These are phyloP conservation scores for Isabelozyma pseudorhagii DNA, from an alignment of 805 yeast species.

Conservation along the genomic window DNA sequence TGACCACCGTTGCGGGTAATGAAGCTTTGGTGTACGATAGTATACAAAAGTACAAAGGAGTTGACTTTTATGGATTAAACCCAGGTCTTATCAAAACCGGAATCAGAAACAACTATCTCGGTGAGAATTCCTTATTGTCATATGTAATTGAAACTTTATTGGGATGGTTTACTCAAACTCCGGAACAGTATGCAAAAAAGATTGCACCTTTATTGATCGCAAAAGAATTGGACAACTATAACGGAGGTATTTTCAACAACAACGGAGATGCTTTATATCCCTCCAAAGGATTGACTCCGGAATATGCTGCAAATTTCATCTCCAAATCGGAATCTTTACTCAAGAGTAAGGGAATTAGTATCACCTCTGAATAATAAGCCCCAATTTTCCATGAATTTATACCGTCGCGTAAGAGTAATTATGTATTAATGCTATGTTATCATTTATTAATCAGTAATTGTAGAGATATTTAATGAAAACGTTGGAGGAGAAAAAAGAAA, in stretches of 20 bases:
- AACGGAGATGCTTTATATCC: slow-evolving; percentile 20
- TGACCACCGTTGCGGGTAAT: slow-evolving; percentile 43
- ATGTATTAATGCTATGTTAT: no score
- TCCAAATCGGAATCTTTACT: slow-evolving; percentile 18
- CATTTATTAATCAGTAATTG: no score
- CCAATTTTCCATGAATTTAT: no score
- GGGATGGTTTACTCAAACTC: slow-evolving; percentile 25
- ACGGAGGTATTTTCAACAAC: slow-evolving; percentile 27
- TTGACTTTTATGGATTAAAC: slow-evolving; percentile 33
- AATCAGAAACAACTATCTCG: slow-evolving; percentile 31
- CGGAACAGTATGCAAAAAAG: slow-evolving; percentile 28
- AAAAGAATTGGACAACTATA: slow-evolving; percentile 19
- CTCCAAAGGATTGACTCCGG: slow-evolving; percentile 23
- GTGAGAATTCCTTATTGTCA: slow-evolving; percentile 20
- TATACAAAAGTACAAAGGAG: slow-evolving; percentile 12
- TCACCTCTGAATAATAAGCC: no score
- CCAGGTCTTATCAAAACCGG: slow-evolving; percentile 37
- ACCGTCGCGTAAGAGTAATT: no score
- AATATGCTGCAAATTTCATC: slow-evolving; percentile 22
- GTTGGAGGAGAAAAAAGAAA: no score
- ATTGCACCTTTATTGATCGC: slow-evolving; percentile 20
- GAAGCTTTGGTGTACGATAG: slow-evolving; percentile 27
- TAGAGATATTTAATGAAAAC: no score
- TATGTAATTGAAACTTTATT: slow-evolving; percentile 21
- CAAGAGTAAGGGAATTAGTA: slow-evolving; percentile 12